Evolutionary conservation across 108 stramenopile genomes (phyloP), one percentile per base, ranked within the genome.

Genomic region (Aurantiochytrium sp.): DNA sequence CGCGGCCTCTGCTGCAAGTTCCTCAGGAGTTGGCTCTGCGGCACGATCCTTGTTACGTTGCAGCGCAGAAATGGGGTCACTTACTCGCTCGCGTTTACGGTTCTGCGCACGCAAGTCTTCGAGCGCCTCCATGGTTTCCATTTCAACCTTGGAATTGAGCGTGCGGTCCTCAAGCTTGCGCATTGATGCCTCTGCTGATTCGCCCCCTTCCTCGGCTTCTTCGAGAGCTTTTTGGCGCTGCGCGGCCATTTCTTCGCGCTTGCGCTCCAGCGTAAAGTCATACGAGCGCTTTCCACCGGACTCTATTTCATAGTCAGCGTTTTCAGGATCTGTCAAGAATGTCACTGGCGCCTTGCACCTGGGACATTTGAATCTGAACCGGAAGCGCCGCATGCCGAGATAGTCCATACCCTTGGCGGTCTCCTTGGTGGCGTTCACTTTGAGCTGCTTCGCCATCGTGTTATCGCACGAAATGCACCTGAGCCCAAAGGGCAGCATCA

Each of bases 381-480:
- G 45, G 51, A 83, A 83, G 25, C 76, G 76, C 0, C 76, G 45
- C 12, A 83, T 23, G 28, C 51, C 51, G 16, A 83, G 51, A 23
- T 83, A 83, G n/a, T 83, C 76, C 76, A 83, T 83, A 2, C 76
- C 76, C 51, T 83, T 83, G 14, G 76, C 76, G 51, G 51, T 53
- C 51, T 83, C 76, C 76, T 83, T 83, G n/a, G 45, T 47, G 45
- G 76, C 76, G 28, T 83, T 83, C 25, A 47, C 45, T 53, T 83
- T 83, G 49, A 53, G 45, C 4, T 53, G 49, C 28, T 47, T 83
- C 43, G 49, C 49, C 76, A 83, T 47, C 43, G 51, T 53, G 76
- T 53, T 83, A 6, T 45, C 76, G 51, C 76, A 83, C 12, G 45
- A 14, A 0, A 12, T 12, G 76, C 76, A 83, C 12, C 12, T 83